Evolutionary conservation across 2,329 filamentous ascomycete genomes (phyloP), one percentile per base, ranked within the genome.

Genomic region (Lasiodiplodia sp.): DNA sequence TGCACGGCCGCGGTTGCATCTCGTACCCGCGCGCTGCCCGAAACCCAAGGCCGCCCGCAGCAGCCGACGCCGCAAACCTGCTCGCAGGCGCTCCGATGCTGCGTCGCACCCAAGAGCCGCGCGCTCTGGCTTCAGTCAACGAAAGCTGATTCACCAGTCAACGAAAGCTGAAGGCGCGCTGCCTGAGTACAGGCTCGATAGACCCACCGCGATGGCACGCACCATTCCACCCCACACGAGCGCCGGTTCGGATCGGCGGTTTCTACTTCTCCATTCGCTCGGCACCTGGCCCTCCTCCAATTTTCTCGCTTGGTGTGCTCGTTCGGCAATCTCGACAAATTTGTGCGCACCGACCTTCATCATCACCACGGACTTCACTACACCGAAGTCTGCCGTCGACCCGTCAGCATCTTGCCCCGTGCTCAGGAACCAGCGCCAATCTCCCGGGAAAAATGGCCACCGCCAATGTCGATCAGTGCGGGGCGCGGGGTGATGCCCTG

Each of bases 391-490:
- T 16, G 53, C 44, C 53, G 23, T 51, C 53, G n/a, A 38, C 44
- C 49, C 11, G 23, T 44, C 23, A 18, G 38, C n/a, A 18, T 25
- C n/a, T 31, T 67, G 65, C 53, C 65, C 65, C 23, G 65, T 67
- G 65, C 65, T 49, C 65, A 67, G 65, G 53, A 28, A 67, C 65
- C 28, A 14, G 25, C 37, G 65, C 18, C 40, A 67, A 67, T 68
- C 66, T 21, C 47, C 66, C 66, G 55, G 66, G 25, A 31, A 60
- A 67, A 67, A 51, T 64, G 60, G 47, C 60, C 28, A 40, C 31
- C 28, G 53, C 34, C 66, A 16, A 47, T n/a, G 66, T 53, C 66
- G 66, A 68, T 68, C 66, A 68, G 38, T 68, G 66, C 66, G 66
- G 66, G 66, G 66, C 55, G 60, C 60, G 60, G 60, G 55, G 57